Base-by-base conservation (phyloP, 345 rosid genomes). In the Euphorbia tirucalli region DNA sequence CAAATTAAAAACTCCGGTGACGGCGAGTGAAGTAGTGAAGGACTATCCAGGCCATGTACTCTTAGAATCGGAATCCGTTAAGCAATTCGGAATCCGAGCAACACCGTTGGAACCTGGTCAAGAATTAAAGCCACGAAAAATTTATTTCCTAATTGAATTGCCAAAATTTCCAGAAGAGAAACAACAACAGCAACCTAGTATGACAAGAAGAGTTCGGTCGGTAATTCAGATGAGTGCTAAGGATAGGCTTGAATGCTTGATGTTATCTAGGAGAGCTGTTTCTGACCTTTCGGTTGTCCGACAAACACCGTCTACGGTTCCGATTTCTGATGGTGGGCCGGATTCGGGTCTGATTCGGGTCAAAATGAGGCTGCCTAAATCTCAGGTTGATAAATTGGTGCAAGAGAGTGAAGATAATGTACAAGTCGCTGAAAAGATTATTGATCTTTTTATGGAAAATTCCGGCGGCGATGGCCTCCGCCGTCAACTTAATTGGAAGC, bases 1-100 rank as follows among this genome's bases (percentile, higher is more conserved):
- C 74, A 75, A 75, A 35, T 28, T 75, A 55, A 75, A 69, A 52
- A 75, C 78, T 6, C 78, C 78, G 57, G 64, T 57, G 2, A 75
- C 14, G 46, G 78, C 70, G 1, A 27, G 60, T 2, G 78, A 75
- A 22, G 65, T 63, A 4, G 59, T 69, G 4, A 69, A 41, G 35
- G 74, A 75, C 37, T 63, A 75, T 70, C 78, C 78, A 0, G 78
- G 74, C 0, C 60, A 75, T 19, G 78, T 69, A 8, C 31, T 75
- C 6, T 25, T 75, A 14, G 78, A 75, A 27, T 75, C 78, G 4
- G 78, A 75, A 0, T 64, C 74, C 18, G 78, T 75, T 1, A 75
- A 75, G 70, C 44, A 69, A 44, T 75, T 61, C 21, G 78, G 78
- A 11, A 75, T 63, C 5, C 69, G 78, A 2, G 78, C 78, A 16